Evolutionary conservation across 768 basidiomycete genomes (phyloP), one percentile per base, ranked within the genome.

Genomic region (Gymnopilus junonius): DNA sequence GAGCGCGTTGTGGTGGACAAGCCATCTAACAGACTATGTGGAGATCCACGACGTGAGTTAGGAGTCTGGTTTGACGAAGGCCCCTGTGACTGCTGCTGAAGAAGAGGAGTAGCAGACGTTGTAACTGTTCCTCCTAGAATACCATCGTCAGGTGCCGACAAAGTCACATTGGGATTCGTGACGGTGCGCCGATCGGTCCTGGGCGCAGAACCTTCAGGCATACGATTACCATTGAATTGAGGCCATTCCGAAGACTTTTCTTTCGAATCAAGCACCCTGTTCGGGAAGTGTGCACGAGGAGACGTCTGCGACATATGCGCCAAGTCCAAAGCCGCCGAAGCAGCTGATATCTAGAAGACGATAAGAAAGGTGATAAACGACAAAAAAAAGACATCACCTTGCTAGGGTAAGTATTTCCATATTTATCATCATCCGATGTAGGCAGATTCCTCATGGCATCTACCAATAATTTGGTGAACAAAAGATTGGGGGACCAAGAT

Each of bases 241-340:
- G 95, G 93, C 96, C 96, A 98, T 74, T 97, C 95, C 1, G 94
- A 94, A 8, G 92, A 83, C 73, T 89, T 91, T 71, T 90, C 89
- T 34, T 85, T 81, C 50, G 80, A 75, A 34, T 91, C 88, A 64
- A 84, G 76, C 27, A 77, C 72, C 45, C 89, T 87, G 63, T 78
- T 75, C 31, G 81, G 72, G 63, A 87, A 87, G 51, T 85, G 86
- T 53, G 84, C 77, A 31, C 87, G 85, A 25, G 90, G 88, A 14
- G 92, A 89, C 6, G 90, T 90, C 73, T 93, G 94, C 4, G 93
- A 89, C 34, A 93, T 84, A 54, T 95, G 93, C 15, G 97, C 95
- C 37, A 98, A 84, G 75, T 98, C 96, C 69, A 98, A 77, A 42
- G 97, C 96, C 34, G 93, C 95, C 20, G 96, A 97, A 17, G 94